Evolutionary conservation across 2,329 filamentous ascomycete species (phyloP).

Genomic region (Penicillium expansum): DNA sequence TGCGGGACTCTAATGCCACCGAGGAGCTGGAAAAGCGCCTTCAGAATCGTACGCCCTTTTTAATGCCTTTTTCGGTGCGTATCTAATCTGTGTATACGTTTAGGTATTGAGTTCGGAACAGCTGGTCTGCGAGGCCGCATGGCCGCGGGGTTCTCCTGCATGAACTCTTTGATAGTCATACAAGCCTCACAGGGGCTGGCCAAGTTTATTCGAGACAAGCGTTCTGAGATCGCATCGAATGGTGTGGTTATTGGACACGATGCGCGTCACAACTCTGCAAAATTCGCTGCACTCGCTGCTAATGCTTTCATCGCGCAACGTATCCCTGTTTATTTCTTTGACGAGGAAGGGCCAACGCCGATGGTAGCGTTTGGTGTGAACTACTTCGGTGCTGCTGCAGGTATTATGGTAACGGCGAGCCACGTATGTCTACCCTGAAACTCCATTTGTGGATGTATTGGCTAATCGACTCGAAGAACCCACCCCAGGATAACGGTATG

Average conservation of each 20-base stretch:
- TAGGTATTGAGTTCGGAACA: slow-evolving; percentile 60
- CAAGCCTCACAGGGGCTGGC: slow-evolving; percentile 65
- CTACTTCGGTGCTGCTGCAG: slow-evolving; percentile 54
- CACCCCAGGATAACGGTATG: slow-evolving; percentile 58
- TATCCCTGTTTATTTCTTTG: slow-evolving; percentile 60
- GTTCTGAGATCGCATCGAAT: slow-evolving; percentile 41
- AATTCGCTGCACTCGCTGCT: slow-evolving; percentile 60
- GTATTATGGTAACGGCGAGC: slow-evolving; percentile 65
- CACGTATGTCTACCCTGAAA: slow-evolving; percentile 42
- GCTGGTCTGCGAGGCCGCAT: slow-evolving; percentile 63
- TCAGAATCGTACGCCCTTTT: slow-evolving; percentile 42
- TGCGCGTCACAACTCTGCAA: slow-evolving; percentile 60
- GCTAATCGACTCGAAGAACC: slow-evolving; percentile 46
- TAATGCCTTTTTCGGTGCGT: background rate
- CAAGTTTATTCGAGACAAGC: slow-evolving; percentile 53
- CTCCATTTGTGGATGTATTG: background rate
- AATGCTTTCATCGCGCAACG: slow-evolving; percentile 58
- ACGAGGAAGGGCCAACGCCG: slow-evolving; percentile 57
- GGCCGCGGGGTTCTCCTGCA: slow-evolving; percentile 62
- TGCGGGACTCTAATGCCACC: slow-evolving; percentile 47
- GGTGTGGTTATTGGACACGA: slow-evolving; percentile 62
- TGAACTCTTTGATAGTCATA: slow-evolving; percentile 60
- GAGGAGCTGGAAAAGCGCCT: slow-evolving; percentile 54
- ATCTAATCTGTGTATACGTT: slow-evolving; percentile 9
- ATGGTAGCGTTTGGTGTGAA: slow-evolving; percentile 61